These are phyloP conservation scores for Digitaria exilis DNA, from an alignment of 202 grass and related monocot genomes.

Conservation along the genomic window DNA sequence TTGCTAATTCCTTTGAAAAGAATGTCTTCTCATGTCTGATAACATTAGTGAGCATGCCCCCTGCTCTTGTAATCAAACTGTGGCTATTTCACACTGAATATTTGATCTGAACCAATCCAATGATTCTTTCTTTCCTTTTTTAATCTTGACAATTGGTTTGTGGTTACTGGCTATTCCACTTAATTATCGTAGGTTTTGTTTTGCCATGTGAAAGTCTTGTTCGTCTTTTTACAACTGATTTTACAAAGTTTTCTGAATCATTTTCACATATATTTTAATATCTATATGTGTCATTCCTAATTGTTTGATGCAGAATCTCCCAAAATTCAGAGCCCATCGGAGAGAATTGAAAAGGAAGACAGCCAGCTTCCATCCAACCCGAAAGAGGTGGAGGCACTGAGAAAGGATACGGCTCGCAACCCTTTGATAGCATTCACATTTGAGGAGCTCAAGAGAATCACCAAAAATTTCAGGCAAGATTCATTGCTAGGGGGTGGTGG, in stretches of 20 bases:
- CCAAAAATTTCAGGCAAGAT: conserved; percentile 86
- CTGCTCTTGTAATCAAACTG: background rate
- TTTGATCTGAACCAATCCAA: conserved; percentile 12
- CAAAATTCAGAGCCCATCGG: conserved; percentile 59
- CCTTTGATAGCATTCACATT: conserved; percentile 86
- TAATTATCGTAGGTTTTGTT: background rate
- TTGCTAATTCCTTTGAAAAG: background rate
- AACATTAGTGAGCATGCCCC: background rate
- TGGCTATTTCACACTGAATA: background rate
- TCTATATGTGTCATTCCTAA: conserved; percentile 1
- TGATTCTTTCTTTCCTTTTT: background rate
- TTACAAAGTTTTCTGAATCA: conserved; percentile 6
- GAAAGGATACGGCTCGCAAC: conserved; percentile 56
- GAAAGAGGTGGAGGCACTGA: conserved; percentile 82
- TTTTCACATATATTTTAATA: background rate
- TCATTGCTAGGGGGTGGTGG: conserved; percentile 85
- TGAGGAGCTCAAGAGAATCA: conserved; percentile 77
- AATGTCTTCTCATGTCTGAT: background rate
- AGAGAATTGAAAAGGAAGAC: conserved; percentile 55
- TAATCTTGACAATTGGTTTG: background rate
- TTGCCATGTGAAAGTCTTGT: background rate
- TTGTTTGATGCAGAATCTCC: conserved; percentile 59
- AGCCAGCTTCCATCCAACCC: conserved; percentile 76
- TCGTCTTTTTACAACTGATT: background rate
- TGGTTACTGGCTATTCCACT: background rate